Evolutionary conservation across 768 basidiomycete genomes (phyloP), one percentile per base, ranked within the genome.

Genomic region (Mrakia hoshinonis): DNA sequence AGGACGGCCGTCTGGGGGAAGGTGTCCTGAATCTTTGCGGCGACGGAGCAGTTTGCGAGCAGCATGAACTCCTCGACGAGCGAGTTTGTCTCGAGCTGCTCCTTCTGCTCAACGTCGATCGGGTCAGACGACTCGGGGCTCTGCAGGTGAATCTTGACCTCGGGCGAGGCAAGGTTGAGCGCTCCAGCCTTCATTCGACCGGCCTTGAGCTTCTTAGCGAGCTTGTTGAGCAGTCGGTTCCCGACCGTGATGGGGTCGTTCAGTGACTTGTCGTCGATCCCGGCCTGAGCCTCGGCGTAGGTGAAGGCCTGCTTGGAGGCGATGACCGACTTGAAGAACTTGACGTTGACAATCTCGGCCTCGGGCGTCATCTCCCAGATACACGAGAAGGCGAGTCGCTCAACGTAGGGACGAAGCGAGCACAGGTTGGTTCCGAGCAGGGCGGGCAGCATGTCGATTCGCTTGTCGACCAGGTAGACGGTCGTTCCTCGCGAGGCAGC

Each of bases 21-120:
- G 0, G 89, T 87, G 76, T 95, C 91, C 77, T 95, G 89, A 20
- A 96, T 97, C 80, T 89, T 90, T 75, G 82, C 80, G 7, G 96
- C 95, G 0, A 97, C 96, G 74, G 89, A 91, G 75, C 95, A 89
- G 76, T 98, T 99, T 7, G 96, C 95, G 72, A 99, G 86, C 74
- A 99, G 82, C 96, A 99, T 99, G 81, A 99, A 97, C 79, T 98
- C 96, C 79, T 99, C 96, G 1, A 98, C 96, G 9, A 98, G 81
- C 74, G 90, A 92, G 78, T 98, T 98, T 11, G 96, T 99, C 81
- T 98, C 94, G 36, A 85, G 82, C 77, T 90, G 78, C 76, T 91
- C 89, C 79, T 98, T 98, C 78, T 94, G 92, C 80, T 97, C 92
- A 12, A 99, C 94, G 74, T 97, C 95, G 73, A 97, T 91, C 0